Conservation (phyloP, 305 asterid species). For the Fraxinus floribunda region DNA sequence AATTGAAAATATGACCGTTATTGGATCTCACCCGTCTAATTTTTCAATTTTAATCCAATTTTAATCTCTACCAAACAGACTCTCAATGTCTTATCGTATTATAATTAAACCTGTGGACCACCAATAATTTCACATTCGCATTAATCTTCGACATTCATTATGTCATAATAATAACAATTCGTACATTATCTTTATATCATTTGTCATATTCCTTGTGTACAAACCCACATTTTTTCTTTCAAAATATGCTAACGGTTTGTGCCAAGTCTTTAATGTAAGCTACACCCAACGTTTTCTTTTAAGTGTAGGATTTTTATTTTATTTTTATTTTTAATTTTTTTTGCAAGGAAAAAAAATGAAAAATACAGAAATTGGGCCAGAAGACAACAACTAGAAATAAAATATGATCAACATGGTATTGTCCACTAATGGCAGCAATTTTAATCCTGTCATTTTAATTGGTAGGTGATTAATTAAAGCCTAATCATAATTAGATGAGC, state of each 20-base stretch:
- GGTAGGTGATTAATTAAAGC: constrained; percentile 27
- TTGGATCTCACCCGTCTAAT: too few relatives aligned
- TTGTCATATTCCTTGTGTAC: not conserved
- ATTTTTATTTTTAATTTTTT: too few relatives aligned
- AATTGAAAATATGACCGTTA: too few relatives aligned
- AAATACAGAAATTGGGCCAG: not conserved
- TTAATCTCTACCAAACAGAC: too few relatives aligned
- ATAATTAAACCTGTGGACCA: not conserved
- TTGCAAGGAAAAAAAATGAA: too few relatives aligned
- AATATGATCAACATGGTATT: not conserved
- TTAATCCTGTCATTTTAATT: constrained; percentile 27
- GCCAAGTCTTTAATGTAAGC: too few relatives aligned
- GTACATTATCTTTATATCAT: too few relatives aligned
- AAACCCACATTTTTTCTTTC: not conserved
- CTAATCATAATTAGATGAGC: constrained; percentile 25
- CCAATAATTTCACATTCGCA: not conserved
- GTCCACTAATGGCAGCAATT: constrained; percentile 16
- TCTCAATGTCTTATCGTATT: not conserved
- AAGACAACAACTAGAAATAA: not conserved
- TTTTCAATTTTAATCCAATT: too few relatives aligned
- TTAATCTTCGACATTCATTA: not conserved
- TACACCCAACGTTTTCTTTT: too few relatives aligned
- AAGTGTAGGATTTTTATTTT: too few relatives aligned
- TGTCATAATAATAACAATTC: not conserved
- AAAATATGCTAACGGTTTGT: not conserved